Conservation (phyloP, 306 rosid species). For the Macrotyloma uniflorum region DNA sequence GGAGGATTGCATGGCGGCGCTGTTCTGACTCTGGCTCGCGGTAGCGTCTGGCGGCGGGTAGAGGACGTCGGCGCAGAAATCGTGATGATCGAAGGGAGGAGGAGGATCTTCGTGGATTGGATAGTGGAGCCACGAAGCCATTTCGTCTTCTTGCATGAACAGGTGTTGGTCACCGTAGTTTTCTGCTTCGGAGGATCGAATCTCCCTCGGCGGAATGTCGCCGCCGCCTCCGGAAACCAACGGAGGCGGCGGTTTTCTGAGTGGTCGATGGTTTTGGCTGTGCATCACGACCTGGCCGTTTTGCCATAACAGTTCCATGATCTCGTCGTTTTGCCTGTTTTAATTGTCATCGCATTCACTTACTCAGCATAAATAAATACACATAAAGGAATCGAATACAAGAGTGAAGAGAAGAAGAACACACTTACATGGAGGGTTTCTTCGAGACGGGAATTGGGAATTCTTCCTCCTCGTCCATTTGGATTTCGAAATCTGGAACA, state of each 20-base stretch:
- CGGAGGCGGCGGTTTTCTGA: constrained; percentile 36
- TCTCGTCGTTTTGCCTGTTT: constrained; percentile 64
- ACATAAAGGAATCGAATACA: background rate
- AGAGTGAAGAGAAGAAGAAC: background rate
- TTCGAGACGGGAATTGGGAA: constrained; percentile 46
- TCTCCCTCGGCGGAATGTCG: constrained; percentile 41
- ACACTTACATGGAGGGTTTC: constrained; percentile 56
- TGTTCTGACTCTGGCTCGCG: background rate
- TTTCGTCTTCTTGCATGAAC: constrained; percentile 83
- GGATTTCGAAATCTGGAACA: constrained; percentile 73
- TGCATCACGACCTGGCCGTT: constrained; percentile 70
- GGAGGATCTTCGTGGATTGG: constrained; percentile 67
- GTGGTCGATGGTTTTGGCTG: constrained; percentile 58
- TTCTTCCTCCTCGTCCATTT: constrained; percentile 50
- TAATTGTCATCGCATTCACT: background rate
- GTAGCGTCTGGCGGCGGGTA: constrained; percentile 21
- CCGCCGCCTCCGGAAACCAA: background rate
- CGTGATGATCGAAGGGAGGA: constrained; percentile 45
- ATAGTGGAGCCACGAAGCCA: constrained; percentile 71
- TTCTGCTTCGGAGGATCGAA: constrained; percentile 32
- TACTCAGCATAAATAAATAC: background rate
- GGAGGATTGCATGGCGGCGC: background rate
- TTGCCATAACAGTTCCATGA: constrained; percentile 81
- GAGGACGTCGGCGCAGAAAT: constrained; percentile 57
- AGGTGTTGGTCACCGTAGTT: constrained; percentile 42